A percentile compares a stretch with the other conserved stretches of the same genome.
Evolutionary conservation across 2,329 filamentous ascomycete genomes (phyloP).

Genomic region (Pestalotiopsis sp.): DNA sequence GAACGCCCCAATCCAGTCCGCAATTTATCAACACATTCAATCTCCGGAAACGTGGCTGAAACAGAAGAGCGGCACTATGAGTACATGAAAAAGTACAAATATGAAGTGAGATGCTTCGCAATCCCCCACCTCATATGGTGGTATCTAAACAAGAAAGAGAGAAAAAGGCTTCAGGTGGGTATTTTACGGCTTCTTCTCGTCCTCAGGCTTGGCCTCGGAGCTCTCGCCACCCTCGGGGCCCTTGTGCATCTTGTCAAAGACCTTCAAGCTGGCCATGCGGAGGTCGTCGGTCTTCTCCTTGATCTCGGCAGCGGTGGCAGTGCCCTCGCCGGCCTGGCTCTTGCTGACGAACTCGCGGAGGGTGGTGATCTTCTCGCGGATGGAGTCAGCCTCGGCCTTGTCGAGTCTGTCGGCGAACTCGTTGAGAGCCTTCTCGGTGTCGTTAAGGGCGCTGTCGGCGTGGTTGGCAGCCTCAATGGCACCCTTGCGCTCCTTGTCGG

Average conservation of each 20-base stretch:
- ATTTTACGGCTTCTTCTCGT: slow-evolving; percentile 67
- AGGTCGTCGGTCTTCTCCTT: slow-evolving; percentile 99
- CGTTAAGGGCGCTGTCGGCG: slow-evolving; percentile 93
- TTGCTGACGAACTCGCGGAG: slow-evolving; percentile 91
- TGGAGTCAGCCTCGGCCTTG: slow-evolving; percentile 91
- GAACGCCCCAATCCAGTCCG: slow-evolving; percentile 34
- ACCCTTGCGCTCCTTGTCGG: slow-evolving; percentile 95
- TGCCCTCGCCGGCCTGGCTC: slow-evolving; percentile 90
- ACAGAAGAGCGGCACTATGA: slow-evolving; percentile 45
- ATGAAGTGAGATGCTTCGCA: slow-evolving; percentile 35
- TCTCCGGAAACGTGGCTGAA: slow-evolving; percentile 23
- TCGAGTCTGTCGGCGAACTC: slow-evolving; percentile 95
- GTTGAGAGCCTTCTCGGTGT: slow-evolving; percentile 97
- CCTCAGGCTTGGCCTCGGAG: slow-evolving; percentile 52
- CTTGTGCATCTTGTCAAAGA: slow-evolving; percentile 99
- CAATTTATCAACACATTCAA: slow-evolving; percentile 38
- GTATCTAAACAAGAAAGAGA: slow-evolving; percentile 23
- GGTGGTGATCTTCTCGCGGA: slow-evolving; percentile 88
- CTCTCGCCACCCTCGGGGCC: slow-evolving; percentile 71
- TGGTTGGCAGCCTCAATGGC: slow-evolving; percentile 97
- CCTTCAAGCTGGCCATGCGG: slow-evolving; percentile 90
- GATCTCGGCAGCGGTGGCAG: slow-evolving; percentile 84
- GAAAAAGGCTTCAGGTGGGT: slow-evolving; percentile 9
- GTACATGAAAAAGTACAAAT: slow-evolving; percentile 53
- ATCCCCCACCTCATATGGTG: slow-evolving; percentile 31